phyloP scores from a whole-genome alignment of 2,329 filamentous ascomycete genomes.

The Ophioceras dolichostomum region DNA sequence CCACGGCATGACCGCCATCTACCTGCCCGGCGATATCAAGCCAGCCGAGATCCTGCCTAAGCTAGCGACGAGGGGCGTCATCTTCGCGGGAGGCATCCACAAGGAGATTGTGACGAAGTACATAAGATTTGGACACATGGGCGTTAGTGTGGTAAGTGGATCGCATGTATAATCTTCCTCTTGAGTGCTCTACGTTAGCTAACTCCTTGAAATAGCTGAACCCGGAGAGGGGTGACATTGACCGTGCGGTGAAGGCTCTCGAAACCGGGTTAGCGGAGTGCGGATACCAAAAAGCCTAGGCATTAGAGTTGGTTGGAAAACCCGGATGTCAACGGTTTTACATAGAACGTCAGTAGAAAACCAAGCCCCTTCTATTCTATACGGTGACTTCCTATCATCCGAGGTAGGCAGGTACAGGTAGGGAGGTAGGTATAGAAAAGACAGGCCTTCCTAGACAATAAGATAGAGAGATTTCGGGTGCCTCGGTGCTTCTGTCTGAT shows the following conservation, averaged over 20 bases:
- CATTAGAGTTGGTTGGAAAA: too few species aligned
- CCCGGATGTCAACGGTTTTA: too few species aligned
- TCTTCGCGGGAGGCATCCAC: slow-evolving; percentile 92
- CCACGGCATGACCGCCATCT: slow-evolving; percentile 96
- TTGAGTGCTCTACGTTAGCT: slow-evolving; percentile 5
- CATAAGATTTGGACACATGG: slow-evolving; percentile 96
- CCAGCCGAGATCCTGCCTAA: slow-evolving; percentile 76
- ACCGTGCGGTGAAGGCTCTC: slow-evolving; percentile 69
- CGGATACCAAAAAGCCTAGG: slow-evolving; percentile 46
- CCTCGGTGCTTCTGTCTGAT: too few species aligned
- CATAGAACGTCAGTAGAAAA: too few species aligned
- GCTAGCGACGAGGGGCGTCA: slow-evolving; percentile 73
- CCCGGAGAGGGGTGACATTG: slow-evolving; percentile 65
- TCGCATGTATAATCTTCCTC: not conserved
- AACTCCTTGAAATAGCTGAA: slow-evolving; percentile 43
- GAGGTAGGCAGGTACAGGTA: too few species aligned
- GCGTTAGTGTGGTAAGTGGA: slow-evolving; percentile 64
- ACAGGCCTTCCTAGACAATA: too few species aligned
- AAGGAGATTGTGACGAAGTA: slow-evolving; percentile 92
- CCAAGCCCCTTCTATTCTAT: too few species aligned
- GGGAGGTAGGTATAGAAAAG: too few species aligned
- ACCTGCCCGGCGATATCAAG: slow-evolving; percentile 73
- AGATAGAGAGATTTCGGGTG: too few species aligned
- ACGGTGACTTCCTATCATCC: too few species aligned
- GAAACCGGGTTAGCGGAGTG: slow-evolving; percentile 63